Conservation (phyloP, 116 monocot species). For the Trichopus zeylanicus region DNA sequence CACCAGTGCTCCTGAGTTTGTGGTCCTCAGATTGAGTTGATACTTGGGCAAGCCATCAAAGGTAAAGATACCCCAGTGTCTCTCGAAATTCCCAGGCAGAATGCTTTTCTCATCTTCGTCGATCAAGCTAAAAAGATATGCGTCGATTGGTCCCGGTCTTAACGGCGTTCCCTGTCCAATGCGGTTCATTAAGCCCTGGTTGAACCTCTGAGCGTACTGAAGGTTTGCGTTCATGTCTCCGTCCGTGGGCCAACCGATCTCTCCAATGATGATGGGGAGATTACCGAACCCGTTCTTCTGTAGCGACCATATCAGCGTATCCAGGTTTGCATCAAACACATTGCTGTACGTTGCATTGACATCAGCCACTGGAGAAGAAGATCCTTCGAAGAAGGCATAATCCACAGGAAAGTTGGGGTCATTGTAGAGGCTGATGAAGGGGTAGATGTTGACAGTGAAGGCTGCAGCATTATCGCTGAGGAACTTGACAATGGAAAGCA, state of each 20-base stretch:
- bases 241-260: conserved; percentile 78
- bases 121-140: conserved; percentile 81
- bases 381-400: conserved; percentile 67
- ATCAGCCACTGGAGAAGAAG: conserved; percentile 22
- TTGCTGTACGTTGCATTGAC: conserved; percentile 35
- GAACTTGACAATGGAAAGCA: conserved; percentile 52
- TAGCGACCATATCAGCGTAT: conserved; percentile 53
- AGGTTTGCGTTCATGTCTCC: conserved; percentile 50
- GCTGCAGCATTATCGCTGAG: conserved; percentile 45
- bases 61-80: conserved; percentile 84
- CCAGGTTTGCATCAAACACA: conserved; percentile 60
- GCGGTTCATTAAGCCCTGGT: conserved; percentile 49
- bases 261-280: conserved; percentile 52
- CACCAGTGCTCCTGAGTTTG: conserved; percentile 28
- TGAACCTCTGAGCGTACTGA: conserved; percentile 43
- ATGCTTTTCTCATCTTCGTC: conserved; percentile 93
- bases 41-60: conserved; percentile 75
- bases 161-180: conserved; percentile 62
- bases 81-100: conserved; percentile 85
- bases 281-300: conserved; percentile 48
- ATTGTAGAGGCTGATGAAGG: conserved; percentile 80
- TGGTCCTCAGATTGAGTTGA: conserved; percentile 29
- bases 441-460: conserved; percentile 92
- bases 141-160: conserved; percentile 61
- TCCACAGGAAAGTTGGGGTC: conserved; percentile 60